phyloP scores from a whole-genome alignment of 148 eudicot genomes.

The Arbutus unedo region DNA sequence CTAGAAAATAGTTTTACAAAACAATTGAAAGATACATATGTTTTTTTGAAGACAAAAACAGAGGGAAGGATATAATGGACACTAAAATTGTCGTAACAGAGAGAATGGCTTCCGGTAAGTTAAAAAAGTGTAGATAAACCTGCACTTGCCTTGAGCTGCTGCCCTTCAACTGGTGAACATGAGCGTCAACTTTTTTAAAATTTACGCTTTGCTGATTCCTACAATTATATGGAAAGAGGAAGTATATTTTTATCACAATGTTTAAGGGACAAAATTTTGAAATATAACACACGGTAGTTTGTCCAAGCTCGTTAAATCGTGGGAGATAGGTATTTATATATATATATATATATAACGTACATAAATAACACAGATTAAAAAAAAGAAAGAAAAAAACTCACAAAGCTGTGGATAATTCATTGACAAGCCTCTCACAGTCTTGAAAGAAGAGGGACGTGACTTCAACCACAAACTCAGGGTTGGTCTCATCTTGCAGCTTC shows the following conservation, averaged over 20 bases:
- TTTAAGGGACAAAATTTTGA: background rate
- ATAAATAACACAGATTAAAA: background rate
- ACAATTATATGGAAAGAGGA: slow-evolving; percentile 8
- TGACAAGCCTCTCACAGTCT: slow-evolving; percentile 64
- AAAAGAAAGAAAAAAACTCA: slow-evolving; percentile 20
- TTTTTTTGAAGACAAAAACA: background rate
- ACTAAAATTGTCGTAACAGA: too few species aligned
- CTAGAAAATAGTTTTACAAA: background rate
- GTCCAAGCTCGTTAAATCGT: background rate
- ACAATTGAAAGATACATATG: background rate
- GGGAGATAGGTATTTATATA: background rate
- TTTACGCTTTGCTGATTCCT: slow-evolving; percentile 65
- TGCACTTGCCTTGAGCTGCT: slow-evolving; percentile 60
- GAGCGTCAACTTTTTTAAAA: slow-evolving; percentile 61
- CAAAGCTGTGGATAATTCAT: slow-evolving; percentile 50
- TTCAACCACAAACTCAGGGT: slow-evolving; percentile 72
- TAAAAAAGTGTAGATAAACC: background rate
- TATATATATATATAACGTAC: too few species aligned
- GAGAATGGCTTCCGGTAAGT: background rate
- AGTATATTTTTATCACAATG: background rate
- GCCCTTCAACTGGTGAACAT: slow-evolving; percentile 31
- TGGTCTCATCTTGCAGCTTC: slow-evolving; percentile 69
- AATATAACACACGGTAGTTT: background rate
- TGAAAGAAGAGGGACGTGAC: slow-evolving; percentile 65
- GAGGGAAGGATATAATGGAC: too few species aligned